These are phyloP conservation scores for Coriolopsis trogii DNA, from an alignment of 1,284 basidiomycete species.

Conservation along the genomic window DNA sequence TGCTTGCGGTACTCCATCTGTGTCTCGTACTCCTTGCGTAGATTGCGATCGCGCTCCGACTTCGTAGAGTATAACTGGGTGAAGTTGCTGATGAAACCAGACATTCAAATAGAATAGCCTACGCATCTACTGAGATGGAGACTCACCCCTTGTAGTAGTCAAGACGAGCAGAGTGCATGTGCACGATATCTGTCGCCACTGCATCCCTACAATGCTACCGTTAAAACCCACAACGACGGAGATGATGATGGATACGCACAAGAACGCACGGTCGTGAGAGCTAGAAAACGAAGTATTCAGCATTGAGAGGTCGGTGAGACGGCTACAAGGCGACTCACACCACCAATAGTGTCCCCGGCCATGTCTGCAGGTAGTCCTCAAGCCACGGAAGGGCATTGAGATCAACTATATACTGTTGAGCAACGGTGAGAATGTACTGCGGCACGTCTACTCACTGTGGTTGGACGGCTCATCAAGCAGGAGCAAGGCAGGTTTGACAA, in stretches of 20 bases:
- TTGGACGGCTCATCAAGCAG: constrained; percentile 98
- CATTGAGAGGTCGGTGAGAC: not conserved
- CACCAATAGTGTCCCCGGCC: constrained; percentile 92
- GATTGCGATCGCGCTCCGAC: constrained; percentile 89
- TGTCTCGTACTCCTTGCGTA: constrained; percentile 93
- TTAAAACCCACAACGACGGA: not conserved
- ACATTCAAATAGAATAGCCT: not conserved
- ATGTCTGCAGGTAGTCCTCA: constrained; percentile 97
- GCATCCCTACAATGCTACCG: constrained; percentile 66
- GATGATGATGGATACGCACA: constrained; percentile 49
- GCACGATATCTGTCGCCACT: constrained; percentile 95
- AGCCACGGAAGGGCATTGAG: constrained; percentile 84
- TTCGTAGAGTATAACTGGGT: constrained; percentile 99
- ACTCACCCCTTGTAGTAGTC: constrained; percentile 98
- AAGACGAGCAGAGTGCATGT: constrained; percentile 93
- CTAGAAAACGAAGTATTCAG: constrained; percentile 39
- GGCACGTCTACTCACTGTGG: constrained; percentile 59
- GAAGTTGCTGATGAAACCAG: constrained; percentile 74
- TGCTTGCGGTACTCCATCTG: constrained; percentile 95
- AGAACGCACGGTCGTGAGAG: constrained; percentile 98
- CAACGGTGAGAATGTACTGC: no score
- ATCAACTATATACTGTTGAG: constrained; percentile 53
- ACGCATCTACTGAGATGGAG: no score
- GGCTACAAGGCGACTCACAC: constrained; percentile 65
- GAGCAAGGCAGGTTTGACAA: constrained; percentile 90